A percentile compares a stretch with the other conserved stretches of the same genome.
These are phyloP conservation scores for Rhizopogon rudus DNA, from an alignment of 768 basidiomycete species.

Conservation along the genomic window DNA sequence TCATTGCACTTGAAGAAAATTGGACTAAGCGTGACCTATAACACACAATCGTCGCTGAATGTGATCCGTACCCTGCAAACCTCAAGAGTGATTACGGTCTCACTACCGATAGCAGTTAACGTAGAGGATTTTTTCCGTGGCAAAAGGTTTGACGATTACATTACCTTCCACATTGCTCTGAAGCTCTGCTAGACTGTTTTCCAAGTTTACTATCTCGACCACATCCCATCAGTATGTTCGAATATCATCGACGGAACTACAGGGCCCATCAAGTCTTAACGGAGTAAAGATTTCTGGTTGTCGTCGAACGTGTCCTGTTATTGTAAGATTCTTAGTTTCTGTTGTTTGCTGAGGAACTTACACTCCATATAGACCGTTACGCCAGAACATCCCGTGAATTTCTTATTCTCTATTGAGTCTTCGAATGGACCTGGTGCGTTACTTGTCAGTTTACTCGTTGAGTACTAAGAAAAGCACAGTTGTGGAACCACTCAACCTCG, in stretches of 20 bases:
- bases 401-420: constrained; percentile 77
- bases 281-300: constrained; percentile 50
- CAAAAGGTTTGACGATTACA: constrained; percentile 46
- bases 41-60: constrained; percentile 46
- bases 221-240: constrained; percentile 78
- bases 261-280: constrained; percentile 38
- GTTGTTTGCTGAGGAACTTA: constrained; percentile 1
- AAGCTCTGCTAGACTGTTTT: constrained; percentile 60
- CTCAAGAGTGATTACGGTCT: constrained; percentile 53
- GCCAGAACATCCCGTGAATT: constrained; percentile 69
- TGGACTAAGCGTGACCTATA: constrained; percentile 62
- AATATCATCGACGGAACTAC: constrained; percentile 55
- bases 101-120: constrained; percentile 85
- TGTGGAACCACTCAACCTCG: constrained; percentile 54
- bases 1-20: constrained; percentile 52
- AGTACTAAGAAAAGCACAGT: constrained; percentile 35
- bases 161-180: neutral
- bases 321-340: constrained; percentile 29
- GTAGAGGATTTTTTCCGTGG: constrained; percentile 97
- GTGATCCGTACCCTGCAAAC: constrained; percentile 50
- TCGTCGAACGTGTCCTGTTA: constrained; percentile 39
- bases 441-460: constrained; percentile 5
- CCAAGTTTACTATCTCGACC: constrained; percentile 85
- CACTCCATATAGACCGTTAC: constrained; percentile 56
- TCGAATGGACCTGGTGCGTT: constrained; percentile 50